Evolutionary conservation across 371 early-diverging fungal genomes (phyloP).

Genomic region (Lichtheimia ornata): DNA sequence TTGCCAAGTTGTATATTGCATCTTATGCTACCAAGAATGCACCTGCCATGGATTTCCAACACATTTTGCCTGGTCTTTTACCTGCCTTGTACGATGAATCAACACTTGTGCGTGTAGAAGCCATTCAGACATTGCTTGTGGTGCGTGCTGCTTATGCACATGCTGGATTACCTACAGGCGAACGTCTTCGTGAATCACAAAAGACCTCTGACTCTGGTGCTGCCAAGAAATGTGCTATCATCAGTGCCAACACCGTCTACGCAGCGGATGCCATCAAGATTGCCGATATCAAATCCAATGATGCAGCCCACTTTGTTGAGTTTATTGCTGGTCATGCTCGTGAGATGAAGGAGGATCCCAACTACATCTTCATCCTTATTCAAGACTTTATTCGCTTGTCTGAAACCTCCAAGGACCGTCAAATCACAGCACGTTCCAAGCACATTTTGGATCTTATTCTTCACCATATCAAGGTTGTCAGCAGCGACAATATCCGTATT

Average conservation of each 20-base stretch:
- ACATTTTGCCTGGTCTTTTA: slow-evolving; percentile 77
- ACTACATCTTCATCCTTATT: slow-evolving; percentile 25
- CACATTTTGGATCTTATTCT: slow-evolving; percentile 65
- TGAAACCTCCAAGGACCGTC: slow-evolving; percentile 28
- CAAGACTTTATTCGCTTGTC: slow-evolving; percentile 29
- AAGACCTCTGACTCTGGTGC: background rate
- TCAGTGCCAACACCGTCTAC: slow-evolving; percentile 51
- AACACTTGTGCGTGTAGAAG: slow-evolving; percentile 59
- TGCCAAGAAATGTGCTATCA: slow-evolving; percentile 2
- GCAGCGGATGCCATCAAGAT: slow-evolving; percentile 33
- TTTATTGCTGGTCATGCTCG: slow-evolving; percentile 40
- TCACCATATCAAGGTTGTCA: slow-evolving; percentile 64
- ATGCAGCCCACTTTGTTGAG: slow-evolving; percentile 54
- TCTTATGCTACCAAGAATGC: slow-evolving; percentile 35
- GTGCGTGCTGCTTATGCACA: slow-evolving; percentile 45
- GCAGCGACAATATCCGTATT: slow-evolving; percentile 45
- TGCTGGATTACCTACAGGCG: slow-evolving; percentile 29
- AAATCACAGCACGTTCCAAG: slow-evolving; percentile 26
- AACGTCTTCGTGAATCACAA: slow-evolving; percentile 41
- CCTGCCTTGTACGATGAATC: slow-evolving; percentile 59
- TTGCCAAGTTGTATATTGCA: slow-evolving; percentile 60
- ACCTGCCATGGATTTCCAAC: slow-evolving; percentile 68
- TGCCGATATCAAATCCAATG: slow-evolving; percentile 53
- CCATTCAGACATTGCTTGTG: slow-evolving; percentile 54
- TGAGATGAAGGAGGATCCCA: slow-evolving; percentile 39